Evolutionary conservation across 2,329 filamentous ascomycete genomes (phyloP), one percentile per base, ranked within the genome.

Genomic region (Fusarium albidum): DNA sequence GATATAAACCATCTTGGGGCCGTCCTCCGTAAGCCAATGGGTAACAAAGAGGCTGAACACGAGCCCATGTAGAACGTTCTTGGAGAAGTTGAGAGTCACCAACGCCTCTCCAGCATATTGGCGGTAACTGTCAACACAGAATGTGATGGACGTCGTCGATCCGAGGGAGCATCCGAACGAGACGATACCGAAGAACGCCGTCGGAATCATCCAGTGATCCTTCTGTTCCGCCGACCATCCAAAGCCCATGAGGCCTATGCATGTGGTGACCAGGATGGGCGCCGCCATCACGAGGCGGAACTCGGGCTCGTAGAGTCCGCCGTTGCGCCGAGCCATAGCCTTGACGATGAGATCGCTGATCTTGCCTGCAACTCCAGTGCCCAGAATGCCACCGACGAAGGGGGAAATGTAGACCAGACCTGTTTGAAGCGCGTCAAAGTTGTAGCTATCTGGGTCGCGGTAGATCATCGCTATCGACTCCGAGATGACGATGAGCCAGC

Each of bases 401-500:
- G 94, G 94, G 0, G 90, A 93, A 38, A 98, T 81, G 71, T 97
- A 98, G 1, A 98, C 84, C 1, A 98, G 79, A 8, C 94, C 94
- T 0, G 91, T 90, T 57, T 91, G 88, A 0, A 97, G 77, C 0
- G 91, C 82, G 18, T 82, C 86, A 70, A 98, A 98, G 63, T 93
- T 84, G 76, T 98, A 98, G 0, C 79, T 80, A 0, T 82, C 77
- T 0, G 79, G 77, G 48, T 85, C 79, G 31, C 90, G 85, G 72
- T 91, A 98, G 55, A 98, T 89, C 52, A 89, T 81, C 0, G 91
- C 84, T 3, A 98, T 86, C 0, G 89, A 90, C 73, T 98, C 93
- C 1, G 92, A 96, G 2, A 98, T 83, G 35, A 98, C 92, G 61
- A 98, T 97, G 25, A 98, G 82, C 95, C 94, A 98, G 31, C 94